phyloP scores from a whole-genome alignment of 768 basidiomycete genomes.

The Trametes cubensis region DNA sequence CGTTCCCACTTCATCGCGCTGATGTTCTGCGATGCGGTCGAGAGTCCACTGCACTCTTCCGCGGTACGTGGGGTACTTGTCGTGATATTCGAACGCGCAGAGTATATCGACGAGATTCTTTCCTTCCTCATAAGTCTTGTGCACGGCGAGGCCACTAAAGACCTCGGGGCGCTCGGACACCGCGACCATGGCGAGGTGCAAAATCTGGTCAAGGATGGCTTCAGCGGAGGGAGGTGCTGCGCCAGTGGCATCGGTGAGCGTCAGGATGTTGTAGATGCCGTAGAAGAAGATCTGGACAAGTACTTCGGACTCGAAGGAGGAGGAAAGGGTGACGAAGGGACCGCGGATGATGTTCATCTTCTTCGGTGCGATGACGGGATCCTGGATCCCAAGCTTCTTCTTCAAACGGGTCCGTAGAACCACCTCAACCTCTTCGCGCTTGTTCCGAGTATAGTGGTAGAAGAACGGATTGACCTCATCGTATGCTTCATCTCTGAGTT shows the following conservation, averaged over 20 bases:
- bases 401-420: slow-evolving; percentile 67
- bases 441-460: slow-evolving; percentile 93
- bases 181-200: slow-evolving; percentile 86
- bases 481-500: slow-evolving; percentile 79
- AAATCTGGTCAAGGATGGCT: slow-evolving; percentile 84
- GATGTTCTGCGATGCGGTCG: slow-evolving; percentile 54
- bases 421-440: slow-evolving; percentile 87
- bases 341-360: slow-evolving; percentile 64
- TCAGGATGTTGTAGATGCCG: slow-evolving; percentile 73
- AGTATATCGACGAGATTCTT: slow-evolving; percentile 72
- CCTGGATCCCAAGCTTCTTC: slow-evolving; percentile 60
- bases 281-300: slow-evolving; percentile 85
- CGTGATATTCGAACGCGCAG: slow-evolving; percentile 76
- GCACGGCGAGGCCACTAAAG: slow-evolving; percentile 62
- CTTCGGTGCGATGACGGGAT: slow-evolving; percentile 78
- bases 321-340: slow-evolving; percentile 68
- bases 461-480: slow-evolving; percentile 95
- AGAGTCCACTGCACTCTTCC: slow-evolving; percentile 79
- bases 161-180: slow-evolving; percentile 66
- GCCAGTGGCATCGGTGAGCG: slow-evolving; percentile 60
- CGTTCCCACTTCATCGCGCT: slow-evolving; percentile 57
- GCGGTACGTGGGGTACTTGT: slow-evolving; percentile 72
- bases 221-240: slow-evolving; percentile 78
- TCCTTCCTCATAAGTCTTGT: slow-evolving; percentile 57
- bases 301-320: slow-evolving; percentile 68